Percentiles rank a stretch among this genome's conserved stretches.
These are phyloP conservation scores for Harringtonia aguacate DNA, from an alignment of 2,329 filamentous ascomycete genomes.

Conservation along the genomic window DNA sequence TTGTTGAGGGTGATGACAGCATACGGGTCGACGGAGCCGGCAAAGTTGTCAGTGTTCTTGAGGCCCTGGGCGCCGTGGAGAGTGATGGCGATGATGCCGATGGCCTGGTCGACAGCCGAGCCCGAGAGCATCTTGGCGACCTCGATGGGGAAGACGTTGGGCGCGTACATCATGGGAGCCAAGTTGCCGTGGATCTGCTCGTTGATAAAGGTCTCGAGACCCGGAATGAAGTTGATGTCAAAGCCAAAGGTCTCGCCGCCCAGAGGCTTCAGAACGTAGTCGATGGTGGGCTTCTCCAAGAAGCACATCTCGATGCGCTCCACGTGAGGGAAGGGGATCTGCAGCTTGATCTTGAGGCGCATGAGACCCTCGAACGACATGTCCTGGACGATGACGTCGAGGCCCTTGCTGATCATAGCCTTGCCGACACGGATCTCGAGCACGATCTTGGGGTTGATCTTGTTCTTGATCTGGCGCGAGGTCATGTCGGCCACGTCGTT, in stretches of 20 bases:
- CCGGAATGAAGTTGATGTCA: conserved; percentile 98
- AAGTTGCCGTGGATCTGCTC: conserved; percentile 94
- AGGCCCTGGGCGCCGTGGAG: conserved; percentile 84
- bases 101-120: conserved; percentile 86
- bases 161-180: conserved; percentile 94
- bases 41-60: conserved; percentile 92
- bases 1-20: conserved; percentile 75
- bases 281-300: conserved; percentile 75
- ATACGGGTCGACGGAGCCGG: conserved; percentile 86
- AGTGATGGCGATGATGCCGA: conserved; percentile 86
- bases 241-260: conserved; percentile 94
- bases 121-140: conserved; percentile 97
- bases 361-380: conserved; percentile 94
- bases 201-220: conserved; percentile 84
- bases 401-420: conserved; percentile 90
- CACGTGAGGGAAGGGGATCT: conserved; percentile 90
- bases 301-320: conserved; percentile 95
- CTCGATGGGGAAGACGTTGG: conserved; percentile 96
- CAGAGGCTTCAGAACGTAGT: conserved; percentile 96
- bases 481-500: conserved; percentile 93
- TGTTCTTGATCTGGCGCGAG: conserved; percentile 78
- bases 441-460: conserved; percentile 93
- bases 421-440: conserved; percentile 92
- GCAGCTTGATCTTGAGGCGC: conserved; percentile 95
- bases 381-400: conserved; percentile 96